A percentile compares a stretch with the other conserved stretches of the same genome.
Conservation (phyloP, 2,329 filamentous ascomycete species). For the Penicillium sp. region DNA sequence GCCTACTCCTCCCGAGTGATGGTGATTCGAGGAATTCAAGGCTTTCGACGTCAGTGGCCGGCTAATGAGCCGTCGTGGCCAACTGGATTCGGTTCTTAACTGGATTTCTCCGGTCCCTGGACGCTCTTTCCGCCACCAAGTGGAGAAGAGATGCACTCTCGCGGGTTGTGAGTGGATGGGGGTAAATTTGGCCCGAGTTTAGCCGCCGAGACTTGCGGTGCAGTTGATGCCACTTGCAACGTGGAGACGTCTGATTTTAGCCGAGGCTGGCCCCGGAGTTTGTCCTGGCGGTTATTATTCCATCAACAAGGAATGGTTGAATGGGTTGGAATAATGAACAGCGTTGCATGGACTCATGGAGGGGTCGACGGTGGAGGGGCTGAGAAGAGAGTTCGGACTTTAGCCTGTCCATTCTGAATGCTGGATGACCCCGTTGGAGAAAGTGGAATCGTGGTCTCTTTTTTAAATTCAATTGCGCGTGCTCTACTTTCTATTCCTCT, state of each 20-base stretch:
- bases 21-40: too few species aligned
- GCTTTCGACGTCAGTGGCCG: too few species aligned
- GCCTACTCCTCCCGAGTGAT: too few species aligned
- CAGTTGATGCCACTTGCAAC: too few species aligned
- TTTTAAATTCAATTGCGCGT: constrained; percentile 5
- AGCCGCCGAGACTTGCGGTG: constrained; percentile 6
- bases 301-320: too few species aligned
- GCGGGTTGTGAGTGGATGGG: background rate
- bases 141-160: background rate
- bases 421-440: background rate
- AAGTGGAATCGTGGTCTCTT: background rate
- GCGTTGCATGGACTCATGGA: background rate
- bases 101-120: too few species aligned
- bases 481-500: background rate
- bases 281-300: too few species aligned
- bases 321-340: too few species aligned
- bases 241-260: background rate
- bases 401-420: constrained; percentile 4
- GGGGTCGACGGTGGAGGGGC: background rate
- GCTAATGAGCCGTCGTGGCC: too few species aligned
- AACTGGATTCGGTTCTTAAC: too few species aligned
- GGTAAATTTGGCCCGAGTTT: constrained; percentile 1
- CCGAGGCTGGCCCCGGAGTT: background rate
- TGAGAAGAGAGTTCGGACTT: background rate
- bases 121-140: background rate